phyloP scores from a whole-genome alignment of 805 yeast species.

The Lipomyces starkeyi region DNA sequence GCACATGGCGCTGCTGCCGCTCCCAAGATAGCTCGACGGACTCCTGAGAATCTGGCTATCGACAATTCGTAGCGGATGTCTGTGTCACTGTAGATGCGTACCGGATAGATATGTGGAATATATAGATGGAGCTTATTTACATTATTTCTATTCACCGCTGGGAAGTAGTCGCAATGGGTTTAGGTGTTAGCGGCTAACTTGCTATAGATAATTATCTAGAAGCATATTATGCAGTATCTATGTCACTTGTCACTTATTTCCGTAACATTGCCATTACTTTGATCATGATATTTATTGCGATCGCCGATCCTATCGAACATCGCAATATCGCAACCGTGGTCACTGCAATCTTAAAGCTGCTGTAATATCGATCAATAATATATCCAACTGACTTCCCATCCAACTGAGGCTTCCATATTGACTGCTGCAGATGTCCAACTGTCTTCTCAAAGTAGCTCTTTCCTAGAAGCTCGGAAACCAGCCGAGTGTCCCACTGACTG shows the following conservation, averaged over 20 bases:
- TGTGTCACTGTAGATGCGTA: no score
- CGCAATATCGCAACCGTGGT: not conserved
- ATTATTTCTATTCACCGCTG: no score
- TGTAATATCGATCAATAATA: constrained; percentile 1
- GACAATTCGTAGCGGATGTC: no score
- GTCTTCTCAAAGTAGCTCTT: constrained; percentile 15
- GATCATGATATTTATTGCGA: not conserved
- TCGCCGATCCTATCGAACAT: constrained; percentile 1
- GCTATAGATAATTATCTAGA: no score
- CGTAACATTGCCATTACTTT: not conserved
- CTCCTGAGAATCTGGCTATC: no score
- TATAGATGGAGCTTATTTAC: no score
- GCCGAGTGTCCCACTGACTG: constrained; percentile 21
- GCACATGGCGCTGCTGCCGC: no score
- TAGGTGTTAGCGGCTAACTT: no score
- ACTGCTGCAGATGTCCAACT: not conserved
- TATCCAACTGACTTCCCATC: not conserved
- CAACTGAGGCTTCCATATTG: constrained; percentile 1
- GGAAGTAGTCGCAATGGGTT: no score
- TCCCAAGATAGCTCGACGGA: no score
- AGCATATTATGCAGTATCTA: no score
- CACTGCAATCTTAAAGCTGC: not conserved
- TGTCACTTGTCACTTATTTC: not conserved
- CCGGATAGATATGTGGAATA: no score
- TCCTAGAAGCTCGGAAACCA: constrained; percentile 21